Conservation (phyloP, 2,329 filamentous ascomycete genomes). For the Intubia oerlemansii region DNA sequence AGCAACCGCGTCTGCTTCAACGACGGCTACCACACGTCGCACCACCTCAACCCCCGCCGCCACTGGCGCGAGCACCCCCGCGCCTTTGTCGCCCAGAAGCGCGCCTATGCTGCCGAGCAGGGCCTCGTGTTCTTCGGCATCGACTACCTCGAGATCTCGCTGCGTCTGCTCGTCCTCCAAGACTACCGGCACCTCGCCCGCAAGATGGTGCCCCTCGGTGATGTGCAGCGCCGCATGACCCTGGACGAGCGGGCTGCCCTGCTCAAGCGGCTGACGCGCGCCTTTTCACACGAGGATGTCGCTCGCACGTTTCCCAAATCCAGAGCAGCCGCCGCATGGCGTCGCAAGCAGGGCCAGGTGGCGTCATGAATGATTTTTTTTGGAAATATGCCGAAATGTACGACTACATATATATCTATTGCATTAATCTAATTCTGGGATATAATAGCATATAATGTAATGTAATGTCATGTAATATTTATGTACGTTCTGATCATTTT, state of each 20-base stretch:
- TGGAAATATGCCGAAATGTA: too few relatives aligned
- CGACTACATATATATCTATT: too few relatives aligned
- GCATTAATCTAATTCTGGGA: too few relatives aligned
- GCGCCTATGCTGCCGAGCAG: constrained; percentile 40
- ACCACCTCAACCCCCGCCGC: constrained; percentile 55
- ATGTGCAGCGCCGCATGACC: constrained; percentile 40
- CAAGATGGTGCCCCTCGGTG: constrained; percentile 53
- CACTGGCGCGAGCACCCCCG: constrained; percentile 68
- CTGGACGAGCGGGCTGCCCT: constrained; percentile 40
- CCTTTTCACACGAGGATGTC: constrained; percentile 45
- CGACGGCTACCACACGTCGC: constrained; percentile 64
- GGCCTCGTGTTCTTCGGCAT: constrained; percentile 66
- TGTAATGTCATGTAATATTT: too few relatives aligned
- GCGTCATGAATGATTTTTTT: too few relatives aligned
- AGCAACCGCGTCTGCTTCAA: constrained; percentile 70
- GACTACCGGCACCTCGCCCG: constrained; percentile 49
- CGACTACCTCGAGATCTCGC: constrained; percentile 58
- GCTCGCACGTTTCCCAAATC: constrained; percentile 25
- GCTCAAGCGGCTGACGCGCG: constrained; percentile 41
- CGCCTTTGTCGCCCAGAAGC: constrained; percentile 49
- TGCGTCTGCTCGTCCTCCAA: constrained; percentile 47
- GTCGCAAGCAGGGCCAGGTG: constrained; percentile 5
- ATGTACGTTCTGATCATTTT: too few relatives aligned
- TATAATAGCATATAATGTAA: too few relatives aligned
- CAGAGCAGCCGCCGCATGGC: constrained; percentile 7